These are phyloP conservation scores for Echinochloa phyllopogon DNA, from an alignment of 176 grass and related monocot genomes.

Conservation along the genomic window DNA sequence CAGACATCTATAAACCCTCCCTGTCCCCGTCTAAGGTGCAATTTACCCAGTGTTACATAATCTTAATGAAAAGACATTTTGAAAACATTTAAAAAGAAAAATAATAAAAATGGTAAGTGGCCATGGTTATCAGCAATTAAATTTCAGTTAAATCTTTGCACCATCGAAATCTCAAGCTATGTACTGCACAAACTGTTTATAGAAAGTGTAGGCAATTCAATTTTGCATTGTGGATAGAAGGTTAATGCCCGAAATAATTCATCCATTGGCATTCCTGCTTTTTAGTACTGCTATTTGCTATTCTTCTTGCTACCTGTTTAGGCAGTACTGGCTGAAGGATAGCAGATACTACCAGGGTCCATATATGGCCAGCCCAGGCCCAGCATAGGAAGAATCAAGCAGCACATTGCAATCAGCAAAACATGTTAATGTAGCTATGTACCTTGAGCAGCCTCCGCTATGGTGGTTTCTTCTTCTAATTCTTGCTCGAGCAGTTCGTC, in stretches of 20 bases:
- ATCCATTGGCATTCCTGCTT: not conserved
- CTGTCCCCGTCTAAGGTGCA: not conserved
- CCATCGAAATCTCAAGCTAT: not conserved
- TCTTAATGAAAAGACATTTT: not conserved
- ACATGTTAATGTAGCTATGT: conserved; percentile 20
- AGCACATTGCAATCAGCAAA: not conserved
- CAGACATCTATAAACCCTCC: not conserved
- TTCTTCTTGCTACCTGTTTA: not conserved
- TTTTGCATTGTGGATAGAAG: not conserved
- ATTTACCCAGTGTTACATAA: not conserved
- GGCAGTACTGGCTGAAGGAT: conserved; percentile 22
- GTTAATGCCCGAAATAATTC: not conserved
- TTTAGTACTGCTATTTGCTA: not conserved
- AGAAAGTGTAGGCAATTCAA: conserved; percentile 21
- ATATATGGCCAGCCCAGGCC: not conserved
- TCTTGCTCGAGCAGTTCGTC: conserved; percentile 42
- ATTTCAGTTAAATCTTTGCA: not conserved
- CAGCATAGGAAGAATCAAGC: conserved; percentile 35
- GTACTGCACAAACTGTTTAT: not conserved
- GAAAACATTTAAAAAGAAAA: not conserved
- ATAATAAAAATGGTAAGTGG: not conserved
- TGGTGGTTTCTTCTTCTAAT: conserved; percentile 30
- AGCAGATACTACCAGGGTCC: not conserved
- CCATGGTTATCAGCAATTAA: not conserved
- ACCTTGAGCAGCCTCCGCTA: conserved; percentile 47